Conservation (phyloP, 2,329 filamentous ascomycete genomes). For the Atkinsonella texensis region DNA sequence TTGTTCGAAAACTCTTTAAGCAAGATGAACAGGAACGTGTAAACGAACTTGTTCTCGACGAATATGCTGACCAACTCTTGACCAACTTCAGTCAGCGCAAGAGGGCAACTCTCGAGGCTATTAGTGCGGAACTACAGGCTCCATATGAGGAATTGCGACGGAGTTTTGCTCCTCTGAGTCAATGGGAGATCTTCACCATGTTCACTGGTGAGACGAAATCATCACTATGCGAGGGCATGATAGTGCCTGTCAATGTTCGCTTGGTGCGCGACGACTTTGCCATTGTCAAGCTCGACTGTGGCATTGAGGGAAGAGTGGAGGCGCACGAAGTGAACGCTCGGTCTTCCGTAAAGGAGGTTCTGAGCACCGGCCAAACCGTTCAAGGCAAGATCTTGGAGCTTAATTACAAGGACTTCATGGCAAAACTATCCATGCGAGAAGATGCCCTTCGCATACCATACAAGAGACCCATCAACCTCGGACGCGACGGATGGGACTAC, state of each 20-base stretch:
- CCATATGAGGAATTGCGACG: constrained; percentile 91
- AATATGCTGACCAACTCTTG: constrained; percentile 93
- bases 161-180: constrained; percentile 56
- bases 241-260: constrained; percentile 78
- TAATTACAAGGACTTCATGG: constrained; percentile 74
- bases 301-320: constrained; percentile 80
- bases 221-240: constrained; percentile 78
- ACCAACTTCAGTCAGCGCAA: constrained; percentile 89
- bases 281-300: constrained; percentile 86
- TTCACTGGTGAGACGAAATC: constrained; percentile 86
- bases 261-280: constrained; percentile 87
- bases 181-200: constrained; percentile 88
- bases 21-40: constrained; percentile 91
- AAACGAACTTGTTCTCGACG: constrained; percentile 89
- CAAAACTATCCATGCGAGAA: constrained; percentile 75
- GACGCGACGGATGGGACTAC: constrained; percentile 78
- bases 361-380: constrained; percentile 69
- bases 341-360: constrained; percentile 58
- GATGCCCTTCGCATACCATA: constrained; percentile 65
- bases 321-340: constrained; percentile 70
- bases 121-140: constrained; percentile 81
- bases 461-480: constrained; percentile 56
- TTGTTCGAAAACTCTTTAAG: constrained; percentile 89
- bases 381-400: constrained; percentile 81
- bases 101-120: constrained; percentile 89